Percentiles rank a stretch among this genome's conserved stretches.
These are phyloP conservation scores for Porphyrellus cyaneotinctus DNA, from an alignment of 768 basidiomycete genomes.

Conservation along the genomic window DNA sequence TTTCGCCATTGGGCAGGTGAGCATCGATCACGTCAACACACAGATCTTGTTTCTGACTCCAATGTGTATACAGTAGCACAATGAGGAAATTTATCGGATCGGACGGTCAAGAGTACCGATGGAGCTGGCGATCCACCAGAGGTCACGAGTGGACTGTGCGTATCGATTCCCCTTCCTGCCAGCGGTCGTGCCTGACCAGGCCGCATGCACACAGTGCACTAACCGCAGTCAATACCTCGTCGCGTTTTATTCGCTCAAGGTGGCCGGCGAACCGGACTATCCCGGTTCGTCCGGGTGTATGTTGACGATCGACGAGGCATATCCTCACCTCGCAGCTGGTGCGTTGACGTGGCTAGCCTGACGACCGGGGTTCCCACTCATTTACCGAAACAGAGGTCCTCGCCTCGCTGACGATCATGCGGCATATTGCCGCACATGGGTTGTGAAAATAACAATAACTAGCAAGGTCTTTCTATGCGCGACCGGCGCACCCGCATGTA, in stretches of 20 bases:
- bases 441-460: conserved; percentile 25
- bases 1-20: conserved; percentile 44
- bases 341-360: conserved; percentile 17
- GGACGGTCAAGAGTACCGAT: conserved; percentile 58
- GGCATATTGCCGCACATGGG: conserved; percentile 50
- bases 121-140: conserved; percentile 46
- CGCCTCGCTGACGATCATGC: conserved; percentile 60
- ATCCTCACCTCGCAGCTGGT: conserved; percentile 54
- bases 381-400: conserved; percentile 46
- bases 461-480: neutral
- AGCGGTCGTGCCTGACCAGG: neutral
- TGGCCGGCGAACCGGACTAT: conserved; percentile 53
- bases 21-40: conserved; percentile 11
- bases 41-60: conserved; percentile 2
- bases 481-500: conserved; percentile 6
- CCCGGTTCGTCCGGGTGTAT: conserved; percentile 54
- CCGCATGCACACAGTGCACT: conserved; percentile 43
- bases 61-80: conserved; percentile 34
- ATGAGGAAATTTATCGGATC: conserved; percentile 53
- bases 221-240: conserved; percentile 48
- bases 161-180: neutral
- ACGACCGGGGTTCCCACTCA: conserved; percentile 12
- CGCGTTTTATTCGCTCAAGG: conserved; percentile 58
- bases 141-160: conserved; percentile 67
- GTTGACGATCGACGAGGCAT: conserved; percentile 60